Evolutionary conservation across 805 yeast species (phyloP).

Genomic region (Candida loeiensis): DNA sequence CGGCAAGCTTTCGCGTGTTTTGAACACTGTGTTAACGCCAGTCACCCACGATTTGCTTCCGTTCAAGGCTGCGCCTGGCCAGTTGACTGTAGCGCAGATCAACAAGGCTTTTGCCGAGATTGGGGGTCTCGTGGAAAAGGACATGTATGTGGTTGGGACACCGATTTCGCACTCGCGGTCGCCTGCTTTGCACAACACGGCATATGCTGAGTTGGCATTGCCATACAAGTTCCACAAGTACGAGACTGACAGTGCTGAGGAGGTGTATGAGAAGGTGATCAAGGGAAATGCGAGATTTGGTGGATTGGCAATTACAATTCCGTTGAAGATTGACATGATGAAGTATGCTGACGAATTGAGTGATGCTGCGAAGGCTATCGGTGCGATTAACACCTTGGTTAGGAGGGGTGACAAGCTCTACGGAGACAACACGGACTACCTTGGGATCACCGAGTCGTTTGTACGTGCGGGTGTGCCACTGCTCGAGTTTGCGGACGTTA

Average conservation of each 20-base stretch:
- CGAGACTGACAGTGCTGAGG: slow-evolving; percentile 62
- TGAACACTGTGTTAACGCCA: slow-evolving; percentile 77
- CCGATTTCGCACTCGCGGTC: slow-evolving; percentile 88
- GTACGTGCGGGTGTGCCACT: slow-evolving; percentile 57
- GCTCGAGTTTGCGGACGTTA: slow-evolving; percentile 28
- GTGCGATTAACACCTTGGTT: slow-evolving; percentile 88
- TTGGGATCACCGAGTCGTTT: slow-evolving; percentile 76
- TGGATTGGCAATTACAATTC: slow-evolving; percentile 95
- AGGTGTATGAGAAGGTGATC: slow-evolving; percentile 52
- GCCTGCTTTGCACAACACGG: slow-evolving; percentile 81
- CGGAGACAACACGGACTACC: slow-evolving; percentile 97
- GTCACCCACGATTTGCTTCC: slow-evolving; percentile 72
- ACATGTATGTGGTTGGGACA: slow-evolving; percentile 71
- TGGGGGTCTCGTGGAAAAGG: slow-evolving; percentile 59
- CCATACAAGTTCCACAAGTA: slow-evolving; percentile 67
- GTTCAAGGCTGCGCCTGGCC: slow-evolving; percentile 76
- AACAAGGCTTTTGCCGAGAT: slow-evolving; percentile 52
- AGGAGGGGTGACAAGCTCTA: slow-evolving; percentile 40
- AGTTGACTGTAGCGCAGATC: slow-evolving; percentile 62
- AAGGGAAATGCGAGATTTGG: slow-evolving; percentile 57
- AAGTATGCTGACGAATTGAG: slow-evolving; percentile 61
- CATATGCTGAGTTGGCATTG: slow-evolving; percentile 68
- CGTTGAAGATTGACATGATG: slow-evolving; percentile 80
- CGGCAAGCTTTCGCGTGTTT: slow-evolving; percentile 78
- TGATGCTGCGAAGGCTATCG: slow-evolving; percentile 76